Evolutionary conservation across 306 rosid genomes (phyloP), one percentile per base, ranked within the genome.

Genomic region (Vigna hirtella): DNA sequence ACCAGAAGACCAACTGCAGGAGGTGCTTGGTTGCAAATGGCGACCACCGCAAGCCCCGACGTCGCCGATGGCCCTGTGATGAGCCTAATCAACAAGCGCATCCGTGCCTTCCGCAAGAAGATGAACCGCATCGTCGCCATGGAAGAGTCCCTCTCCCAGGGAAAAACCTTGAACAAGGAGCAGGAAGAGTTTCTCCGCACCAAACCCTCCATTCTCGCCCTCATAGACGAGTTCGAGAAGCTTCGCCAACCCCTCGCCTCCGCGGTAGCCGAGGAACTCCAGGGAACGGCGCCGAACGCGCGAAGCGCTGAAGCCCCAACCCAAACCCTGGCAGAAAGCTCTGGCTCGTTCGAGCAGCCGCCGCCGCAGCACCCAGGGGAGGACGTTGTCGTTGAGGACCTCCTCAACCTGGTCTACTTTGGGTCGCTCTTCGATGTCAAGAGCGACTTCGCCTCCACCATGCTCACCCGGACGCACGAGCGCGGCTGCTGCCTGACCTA

Each of bases 401-500:
- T 96, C 30, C 88, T 96, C 47, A 90, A 91, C 36, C 85, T 96
- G 72, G 92, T 96, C 10, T 96, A 96, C 74, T 96, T 96, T 4
- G 99, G 97, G 9, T 91, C 99, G 0, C 84, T 96, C 30, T 96
- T 96, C 43, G 98, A 96, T 11, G 99, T 96, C 9, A 90, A 90
- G 86, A 91, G 85, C 62, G 98, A 90, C 77, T 96, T 96, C 77
- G 87, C 97, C 2, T 87, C 97, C 9, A 91, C 91, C 45, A 91
- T 92, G 90, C 86, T 95, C 17, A 91, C 96, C 2, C 83, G 99
- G 80, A 96, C 93, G 3, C 97, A 91, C 70, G 99, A 96, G 84
- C 87, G 99, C 5, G 93, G 97, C 0, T 96, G 99, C 49, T 96
- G 99, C 86, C 77, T 96, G 84, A 96, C 99, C 57, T 96, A 96